Conservation (phyloP, 2,329 filamentous ascomycete species). For the Thelonectria olida region DNA sequence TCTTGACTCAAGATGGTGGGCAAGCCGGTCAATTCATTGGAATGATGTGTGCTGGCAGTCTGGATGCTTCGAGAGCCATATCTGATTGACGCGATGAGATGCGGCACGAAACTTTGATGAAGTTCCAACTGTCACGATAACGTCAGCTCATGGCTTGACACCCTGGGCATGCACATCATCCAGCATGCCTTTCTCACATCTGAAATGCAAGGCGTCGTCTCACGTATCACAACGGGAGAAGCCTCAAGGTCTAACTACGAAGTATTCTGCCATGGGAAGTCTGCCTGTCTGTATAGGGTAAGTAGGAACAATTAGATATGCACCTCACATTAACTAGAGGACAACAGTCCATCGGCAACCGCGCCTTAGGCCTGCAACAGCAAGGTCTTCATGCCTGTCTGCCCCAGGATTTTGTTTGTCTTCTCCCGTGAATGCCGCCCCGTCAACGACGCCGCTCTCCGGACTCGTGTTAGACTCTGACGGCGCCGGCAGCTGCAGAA, state of each 20-base stretch:
- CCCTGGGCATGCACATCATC: constrained; percentile 1
- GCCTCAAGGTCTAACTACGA: background rate
- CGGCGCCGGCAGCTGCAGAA: background rate
- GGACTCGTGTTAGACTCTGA: background rate
- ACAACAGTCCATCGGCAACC: background rate
- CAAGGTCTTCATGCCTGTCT: background rate
- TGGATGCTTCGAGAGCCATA: background rate
- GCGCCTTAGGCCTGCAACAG: background rate
- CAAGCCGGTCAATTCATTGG: background rate
- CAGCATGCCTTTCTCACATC: background rate
- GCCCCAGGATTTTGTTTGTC: background rate
- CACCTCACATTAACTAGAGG: too few species aligned
- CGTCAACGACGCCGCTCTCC: constrained; percentile 7
- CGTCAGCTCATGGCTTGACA: background rate
- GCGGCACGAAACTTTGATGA: background rate
- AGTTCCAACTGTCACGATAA: constrained; percentile 10
- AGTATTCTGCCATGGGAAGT: background rate
- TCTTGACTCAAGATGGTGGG: background rate
- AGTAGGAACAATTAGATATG: background rate
- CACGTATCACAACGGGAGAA: background rate
- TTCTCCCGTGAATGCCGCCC: background rate
- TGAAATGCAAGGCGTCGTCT: background rate
- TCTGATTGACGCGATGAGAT: constrained; percentile 1
- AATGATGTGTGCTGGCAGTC: background rate
- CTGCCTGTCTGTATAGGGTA: background rate